Evolutionary conservation across 2,329 filamentous ascomycete species (phyloP), one percentile per base, ranked within the genome.

Genomic region (Epichloe sibirici): DNA sequence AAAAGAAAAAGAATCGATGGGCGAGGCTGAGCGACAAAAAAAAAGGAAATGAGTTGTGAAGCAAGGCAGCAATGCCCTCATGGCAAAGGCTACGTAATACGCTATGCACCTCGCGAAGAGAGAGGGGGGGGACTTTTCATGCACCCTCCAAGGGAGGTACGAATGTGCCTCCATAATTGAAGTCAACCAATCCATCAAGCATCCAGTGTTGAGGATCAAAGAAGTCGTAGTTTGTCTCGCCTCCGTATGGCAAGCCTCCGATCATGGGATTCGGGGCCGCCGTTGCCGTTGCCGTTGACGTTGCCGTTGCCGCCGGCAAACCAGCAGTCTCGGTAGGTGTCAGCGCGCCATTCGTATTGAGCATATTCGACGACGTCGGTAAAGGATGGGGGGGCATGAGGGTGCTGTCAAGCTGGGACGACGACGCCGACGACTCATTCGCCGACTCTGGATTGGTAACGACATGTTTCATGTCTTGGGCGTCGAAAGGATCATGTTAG

Each of bases 131-230:
- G 21, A 8, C 13, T 25, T 28, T 13, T 55, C 65, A 79, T 56
- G 75, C 69, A 56, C 76, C 73, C 55, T 84, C 79, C 39, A 81
- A 65, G 1, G 75, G 72, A 53, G 71, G 69, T 39, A 76, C 73
- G 61, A 79, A 84, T 11, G 74, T n/a, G 28, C 51, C 48, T 17
- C 47, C 77, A 63, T 85, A 90, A 57, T 87, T 88, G 64, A 91
- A 86, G 64, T 90, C 86, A 55, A 93, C 75, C 37, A 91, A 74
- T 13, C 88, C 88, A 66, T 96, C 90, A 55, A 96, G 73, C 74
- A 95, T 89, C 90, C 90, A 96, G 66, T 91, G 88, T 61, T 95
- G 77, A 1, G 90, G 88, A 68, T 95, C 90, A 63, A 95, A 95
- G 56, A 94, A 88, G 66, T 95, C 88, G 66, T 90, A 90, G 60